Evolutionary conservation across 208 protist genomes (phyloP), one percentile per base, ranked within the genome.

Genomic region (Leishmania mexicana): DNA sequence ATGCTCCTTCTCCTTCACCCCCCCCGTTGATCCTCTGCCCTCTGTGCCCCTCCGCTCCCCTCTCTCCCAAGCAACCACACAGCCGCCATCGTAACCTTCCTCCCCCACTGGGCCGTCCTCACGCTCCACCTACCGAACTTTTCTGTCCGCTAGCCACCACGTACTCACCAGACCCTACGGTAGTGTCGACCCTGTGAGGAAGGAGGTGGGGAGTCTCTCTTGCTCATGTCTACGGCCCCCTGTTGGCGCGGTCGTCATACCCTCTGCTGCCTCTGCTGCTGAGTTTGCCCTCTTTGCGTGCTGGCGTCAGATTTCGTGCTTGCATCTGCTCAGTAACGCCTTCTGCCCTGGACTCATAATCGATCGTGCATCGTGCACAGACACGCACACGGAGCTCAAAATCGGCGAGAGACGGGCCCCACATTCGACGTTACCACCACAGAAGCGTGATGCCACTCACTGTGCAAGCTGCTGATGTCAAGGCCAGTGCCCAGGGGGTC

Each of bases 401-500:
- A 8, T 28, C 38, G 38, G 21, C 8, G 65, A n/a, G 65, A 19
- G 38, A 45, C 19, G 65, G 19, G 0, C 13, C 17, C 6, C 31
- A 71, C 31, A 19, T 13, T 40, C 8, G 8, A 31, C 70, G 4
- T 45, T 15, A 15, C 21, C 70, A 54, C 28, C 4, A 38, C 31
- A 49, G 70, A 75, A n/a, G 45, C 28, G 31, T 15, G 0, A 83
- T 83, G 75, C 54, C 74, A 42, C 75, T 76, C 65, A 42, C 64
- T 35, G 51, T 49, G 67, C 13, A 57, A n/a, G 15, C 21, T 24
- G 62, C 53, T 6, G 75, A 75, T 4, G 21, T 42, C 24, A 19
- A 45, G 19, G 65, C 80, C 76, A 73, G 49, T 47, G 54, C 75
- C 19, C 21, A 49, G 54, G 74, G 57, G 35, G 62, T 81, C 54